phyloP scores from a whole-genome alignment of 495 filamentous ascomycete species.

The Chaetomium tenue region DNA sequence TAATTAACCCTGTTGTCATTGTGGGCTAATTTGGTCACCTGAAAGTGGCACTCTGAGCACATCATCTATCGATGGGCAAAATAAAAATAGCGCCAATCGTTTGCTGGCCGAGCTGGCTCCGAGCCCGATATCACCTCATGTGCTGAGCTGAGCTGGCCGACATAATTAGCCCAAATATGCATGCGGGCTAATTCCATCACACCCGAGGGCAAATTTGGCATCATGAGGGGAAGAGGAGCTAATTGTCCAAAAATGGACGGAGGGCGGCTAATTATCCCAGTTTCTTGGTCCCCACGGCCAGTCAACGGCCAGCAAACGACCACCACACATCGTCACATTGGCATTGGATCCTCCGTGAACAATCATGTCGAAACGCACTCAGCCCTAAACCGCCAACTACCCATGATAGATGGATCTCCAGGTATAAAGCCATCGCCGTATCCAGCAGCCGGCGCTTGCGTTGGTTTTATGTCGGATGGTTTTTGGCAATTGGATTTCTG shows the following conservation, averaged over 20 bases:
- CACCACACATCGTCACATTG: background rate
- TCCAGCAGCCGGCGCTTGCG: background rate
- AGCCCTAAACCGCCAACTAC: background rate
- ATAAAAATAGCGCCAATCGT: slow-evolving; percentile 22
- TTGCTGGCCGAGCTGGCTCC: too few relatives aligned
- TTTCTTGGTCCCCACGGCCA: background rate
- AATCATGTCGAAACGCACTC: background rate
- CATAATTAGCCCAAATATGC: slow-evolving; percentile 34
- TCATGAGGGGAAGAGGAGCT: background rate
- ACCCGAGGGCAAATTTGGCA: slow-evolving; percentile 16
- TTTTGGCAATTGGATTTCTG: background rate
- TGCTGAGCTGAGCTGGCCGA: background rate
- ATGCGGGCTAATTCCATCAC: slow-evolving; percentile 28
- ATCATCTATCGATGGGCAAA: slow-evolving; percentile 15
- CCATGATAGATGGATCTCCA: background rate
- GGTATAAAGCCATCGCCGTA: slow-evolving; percentile 10
- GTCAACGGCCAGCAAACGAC: background rate
- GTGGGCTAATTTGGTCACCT: slow-evolving; percentile 27
- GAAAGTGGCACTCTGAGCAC: background rate
- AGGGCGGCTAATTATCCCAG: slow-evolving; percentile 39
- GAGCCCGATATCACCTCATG: too few relatives aligned
- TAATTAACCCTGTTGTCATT: background rate
- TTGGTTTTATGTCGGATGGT: slow-evolving; percentile 6
- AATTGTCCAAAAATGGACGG: slow-evolving; percentile 23
- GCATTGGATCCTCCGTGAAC: background rate